Evolutionary conservation across 768 basidiomycete species (phyloP).

Genomic region (Panus rudis): DNA sequence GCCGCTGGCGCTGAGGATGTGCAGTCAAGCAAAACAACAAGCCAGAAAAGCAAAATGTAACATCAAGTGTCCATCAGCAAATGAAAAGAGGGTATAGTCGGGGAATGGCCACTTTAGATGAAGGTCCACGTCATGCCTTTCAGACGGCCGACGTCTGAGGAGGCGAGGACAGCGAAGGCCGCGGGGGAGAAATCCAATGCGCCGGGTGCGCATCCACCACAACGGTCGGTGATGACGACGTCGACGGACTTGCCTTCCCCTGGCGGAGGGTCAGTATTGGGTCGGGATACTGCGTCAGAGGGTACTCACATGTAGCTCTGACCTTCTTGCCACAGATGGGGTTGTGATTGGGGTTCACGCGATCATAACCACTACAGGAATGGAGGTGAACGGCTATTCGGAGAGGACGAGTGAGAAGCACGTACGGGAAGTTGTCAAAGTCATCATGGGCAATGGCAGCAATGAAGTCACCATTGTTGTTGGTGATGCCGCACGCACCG

Average conservation of each 20-base stretch:
- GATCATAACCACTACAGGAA: conserved; percentile 42
- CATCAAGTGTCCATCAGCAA: too few relatives aligned
- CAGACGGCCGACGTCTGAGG: conserved; percentile 41
- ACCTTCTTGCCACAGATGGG: conserved; percentile 58
- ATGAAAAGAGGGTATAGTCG: not conserved
- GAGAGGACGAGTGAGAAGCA: not conserved
- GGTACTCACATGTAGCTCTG: conserved; percentile 38
- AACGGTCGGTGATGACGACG: conserved; percentile 54
- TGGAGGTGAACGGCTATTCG: not conserved
- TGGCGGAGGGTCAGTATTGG: conserved; percentile 16
- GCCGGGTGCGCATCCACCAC: conserved; percentile 41
- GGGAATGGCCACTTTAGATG: conserved; percentile 1
- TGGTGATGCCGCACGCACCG: conserved; percentile 57
- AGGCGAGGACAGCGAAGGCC: conserved; percentile 45
- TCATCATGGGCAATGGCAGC: conserved; percentile 50
- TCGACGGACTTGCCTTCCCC: conserved; percentile 41
- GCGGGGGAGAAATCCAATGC: conserved; percentile 53
- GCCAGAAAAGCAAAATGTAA: not conserved
- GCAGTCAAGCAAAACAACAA: not conserved
- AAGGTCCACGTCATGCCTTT: conserved; percentile 39
- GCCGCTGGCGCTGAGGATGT: not conserved
- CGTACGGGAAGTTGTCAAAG: conserved; percentile 58
- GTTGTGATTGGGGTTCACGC: conserved; percentile 66
- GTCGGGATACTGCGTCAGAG: not conserved
- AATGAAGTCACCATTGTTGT: conserved; percentile 44